Evolutionary conservation across 495 filamentous ascomycete species (phyloP).

Genomic region (Elasticomyces elasticus): DNA sequence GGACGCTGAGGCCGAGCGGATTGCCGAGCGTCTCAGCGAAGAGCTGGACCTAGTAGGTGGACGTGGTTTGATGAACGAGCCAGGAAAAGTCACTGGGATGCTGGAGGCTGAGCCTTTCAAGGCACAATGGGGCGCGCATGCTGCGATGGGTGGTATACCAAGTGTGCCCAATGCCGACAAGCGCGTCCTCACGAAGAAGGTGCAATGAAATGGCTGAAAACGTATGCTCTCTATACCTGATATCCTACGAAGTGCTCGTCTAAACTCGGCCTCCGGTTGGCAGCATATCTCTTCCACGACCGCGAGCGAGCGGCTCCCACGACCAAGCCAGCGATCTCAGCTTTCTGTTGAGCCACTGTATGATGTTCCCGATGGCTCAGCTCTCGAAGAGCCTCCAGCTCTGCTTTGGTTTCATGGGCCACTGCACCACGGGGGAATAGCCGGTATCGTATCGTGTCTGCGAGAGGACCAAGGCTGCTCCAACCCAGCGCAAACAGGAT

Average conservation of each 20-base stretch:
- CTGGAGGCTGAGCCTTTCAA: constrained; percentile 23
- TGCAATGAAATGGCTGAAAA: not conserved
- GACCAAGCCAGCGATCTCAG: not conserved
- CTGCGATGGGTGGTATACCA: constrained; percentile 13
- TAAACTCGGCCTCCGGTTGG: not conserved
- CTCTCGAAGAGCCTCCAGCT: not conserved
- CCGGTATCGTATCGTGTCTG: not conserved
- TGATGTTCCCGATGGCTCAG: not conserved
- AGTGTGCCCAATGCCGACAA: constrained; percentile 11
- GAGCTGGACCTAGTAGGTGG: constrained; percentile 22
- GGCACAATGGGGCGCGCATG: constrained; percentile 23
- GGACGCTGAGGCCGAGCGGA: constrained; percentile 25
- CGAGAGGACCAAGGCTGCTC: not conserved
- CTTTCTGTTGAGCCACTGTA: not conserved
- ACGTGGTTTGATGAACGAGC: constrained; percentile 12
- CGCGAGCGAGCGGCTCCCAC: not conserved
- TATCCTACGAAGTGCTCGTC: not conserved
- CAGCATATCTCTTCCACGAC: not conserved
- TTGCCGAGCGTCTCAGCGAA: constrained; percentile 22
- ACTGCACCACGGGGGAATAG: not conserved
- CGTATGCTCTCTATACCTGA: too few relatives aligned
- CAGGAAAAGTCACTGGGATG: constrained; percentile 26
- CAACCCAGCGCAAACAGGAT: not conserved
- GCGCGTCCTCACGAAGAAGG: constrained; percentile 3
- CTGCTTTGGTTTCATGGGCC: not conserved